Evolutionary conservation across 306 rosid genomes (phyloP), one percentile per base, ranked within the genome.

Genomic region (Lathyrus tuberosus): DNA sequence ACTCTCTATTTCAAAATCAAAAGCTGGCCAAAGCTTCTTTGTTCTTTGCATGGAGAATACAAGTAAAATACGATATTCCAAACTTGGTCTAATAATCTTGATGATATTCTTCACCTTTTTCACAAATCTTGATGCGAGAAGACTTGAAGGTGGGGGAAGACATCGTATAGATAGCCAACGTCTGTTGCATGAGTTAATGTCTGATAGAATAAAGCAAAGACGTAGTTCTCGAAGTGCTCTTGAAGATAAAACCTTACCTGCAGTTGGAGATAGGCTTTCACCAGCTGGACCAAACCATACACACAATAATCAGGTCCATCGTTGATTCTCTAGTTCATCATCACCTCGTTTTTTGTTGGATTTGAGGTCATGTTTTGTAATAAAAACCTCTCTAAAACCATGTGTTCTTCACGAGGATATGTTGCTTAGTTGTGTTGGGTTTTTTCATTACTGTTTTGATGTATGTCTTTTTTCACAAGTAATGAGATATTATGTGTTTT

Each of bases 211-310:
- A 14, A 76, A 77, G 6, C n/a, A 72, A 10, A 62, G 14, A 16
- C 68, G 24, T 8, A 35, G 40, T 49, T 53, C 58, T 30, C 14
- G 43, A 26, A 10, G 13, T 62, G 12, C 72, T 26, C 18, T 15
- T 35, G 71, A 53, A 6, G 83, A 71, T 64, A 63, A 65, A 28
- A 2, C 15, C 3, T 66, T 22, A 11, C 79, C 76, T 26, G 2
- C 30, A 1, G 79, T 76, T 0, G 77, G 2, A 54, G 74, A 69
- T 67, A 48, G 60, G 33, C 24, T 54, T 30, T 67, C 77, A 17
- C 86, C 81, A 1, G 78, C 74, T 38, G 86, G 83, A 67, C 83
- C 83, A 41, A 76, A 82, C 10, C 73, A 42, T 17, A 61, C 56
- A 59, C 86, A 82, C 60, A 76, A 82, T 68, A 5, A 70, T 41